Evolutionary conservation across 2,329 filamentous ascomycete species (phyloP).

Genomic region (Botrytis medusae): DNA sequence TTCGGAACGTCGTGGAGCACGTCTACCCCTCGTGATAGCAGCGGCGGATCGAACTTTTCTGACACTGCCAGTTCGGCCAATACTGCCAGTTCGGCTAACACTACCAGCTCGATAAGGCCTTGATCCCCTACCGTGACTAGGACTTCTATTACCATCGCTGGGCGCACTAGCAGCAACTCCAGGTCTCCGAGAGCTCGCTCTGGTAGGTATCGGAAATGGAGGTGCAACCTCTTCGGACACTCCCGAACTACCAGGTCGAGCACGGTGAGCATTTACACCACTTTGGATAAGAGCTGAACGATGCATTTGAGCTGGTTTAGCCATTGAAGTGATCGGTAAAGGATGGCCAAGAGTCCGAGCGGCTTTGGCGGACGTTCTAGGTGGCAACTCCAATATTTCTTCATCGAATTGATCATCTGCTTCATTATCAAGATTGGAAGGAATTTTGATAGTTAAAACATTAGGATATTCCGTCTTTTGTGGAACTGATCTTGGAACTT

Average conservation of each 20-base stretch:
- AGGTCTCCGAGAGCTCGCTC: constrained; percentile 81
- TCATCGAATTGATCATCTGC: constrained; percentile 30
- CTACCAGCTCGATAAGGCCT: constrained; percentile 57
- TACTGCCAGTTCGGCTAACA: constrained; percentile 60
- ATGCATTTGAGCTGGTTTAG: constrained; percentile 59
- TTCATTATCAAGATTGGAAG: background rate
- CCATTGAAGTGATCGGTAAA: constrained; percentile 35
- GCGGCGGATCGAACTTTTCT: constrained; percentile 85
- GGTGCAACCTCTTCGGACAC: constrained; percentile 61
- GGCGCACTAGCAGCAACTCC: constrained; percentile 62
- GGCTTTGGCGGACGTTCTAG: constrained; percentile 27
- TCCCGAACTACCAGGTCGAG: constrained; percentile 64
- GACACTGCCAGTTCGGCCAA: constrained; percentile 61
- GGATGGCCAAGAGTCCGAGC: constrained; percentile 38
- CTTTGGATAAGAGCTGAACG: constrained; percentile 79
- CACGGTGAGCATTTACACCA: constrained; percentile 68
- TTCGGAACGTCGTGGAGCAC: constrained; percentile 48
- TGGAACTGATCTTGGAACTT: constrained; percentile 35
- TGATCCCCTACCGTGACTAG: constrained; percentile 61
- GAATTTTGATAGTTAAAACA: constrained; percentile 22
- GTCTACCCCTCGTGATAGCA: constrained; percentile 59
- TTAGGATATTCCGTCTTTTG: constrained; percentile 34
- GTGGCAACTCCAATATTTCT: constrained; percentile 29
- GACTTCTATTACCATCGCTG: constrained; percentile 75
- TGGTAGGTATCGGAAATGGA: constrained; percentile 87